Base-by-base conservation (phyloP, 2,329 filamentous ascomycete genomes). In the Didymella glomerata region DNA sequence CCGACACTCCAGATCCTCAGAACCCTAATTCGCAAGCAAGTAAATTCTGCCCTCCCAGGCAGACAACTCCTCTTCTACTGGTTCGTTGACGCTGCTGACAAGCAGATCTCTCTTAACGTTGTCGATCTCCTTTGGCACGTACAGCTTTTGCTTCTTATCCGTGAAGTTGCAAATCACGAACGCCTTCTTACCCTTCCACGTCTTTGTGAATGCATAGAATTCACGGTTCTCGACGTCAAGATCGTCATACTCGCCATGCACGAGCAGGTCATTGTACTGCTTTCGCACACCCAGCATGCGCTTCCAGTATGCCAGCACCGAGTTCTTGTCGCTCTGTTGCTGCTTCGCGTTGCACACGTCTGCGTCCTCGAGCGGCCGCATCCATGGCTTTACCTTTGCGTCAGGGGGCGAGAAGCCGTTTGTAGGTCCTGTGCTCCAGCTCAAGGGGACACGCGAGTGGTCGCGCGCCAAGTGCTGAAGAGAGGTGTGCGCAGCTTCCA, bases 401-500 rank as follows among this genome's bases (percentile, higher is more conserved):
- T 80, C 78, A 1, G 79, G 80, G 0, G 78, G 78, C 1, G 78
- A 54, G 78, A 91, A 91, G 1, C 89, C 89, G 0, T 85, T 86
- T 62, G 88, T 81, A 1, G 79, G 72, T 0, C 77, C 77, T 0
- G 73, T 79, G 54, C 82, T 82, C 89, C 89, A 91, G 63, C 89
- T 87, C 78, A 92, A 86, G 0, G 89, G 89, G 3, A 86, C 83
- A n/a, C 89, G 81, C 9, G 87, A 83, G 68, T 91, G 86, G 70
- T 91, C 88, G 30, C 88, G 80, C 6, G 83, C 87, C 28, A 90
- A 82, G 58, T 83, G 80, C 62, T 87, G 83, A 50, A 90, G 77
- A 38, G 84, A 79, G 9, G 78, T 73, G 66, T 83, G 81, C 0
- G 82, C 84, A 36, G 81, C 77, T 13, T 77, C 78, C 1, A 85